These are phyloP conservation scores for Takakia lepidozioides DNA, from an alignment of 225 moss, liverwort and hornwort species.

Conservation along the genomic window DNA sequence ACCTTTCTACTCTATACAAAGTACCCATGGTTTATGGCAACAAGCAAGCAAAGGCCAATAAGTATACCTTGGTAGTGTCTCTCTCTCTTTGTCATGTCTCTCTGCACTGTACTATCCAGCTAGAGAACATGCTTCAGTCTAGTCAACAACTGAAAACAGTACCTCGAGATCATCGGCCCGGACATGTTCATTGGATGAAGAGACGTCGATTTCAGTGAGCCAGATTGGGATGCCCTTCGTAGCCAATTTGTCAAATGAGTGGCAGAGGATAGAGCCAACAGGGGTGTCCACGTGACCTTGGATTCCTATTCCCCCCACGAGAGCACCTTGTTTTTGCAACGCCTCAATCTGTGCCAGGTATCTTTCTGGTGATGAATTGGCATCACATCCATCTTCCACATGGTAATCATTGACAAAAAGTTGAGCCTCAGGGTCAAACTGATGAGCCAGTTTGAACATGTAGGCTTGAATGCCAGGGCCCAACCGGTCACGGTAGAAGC, in stretches of 20 bases:
- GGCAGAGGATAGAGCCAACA: constrained; percentile 53
- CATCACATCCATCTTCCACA: constrained; percentile 71
- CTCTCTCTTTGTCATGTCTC: no score
- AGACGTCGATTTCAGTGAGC: constrained; percentile 88
- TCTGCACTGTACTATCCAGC: no score
- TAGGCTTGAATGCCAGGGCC: constrained; percentile 44
- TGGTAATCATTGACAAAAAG: constrained; percentile 91
- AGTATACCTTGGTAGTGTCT: no score
- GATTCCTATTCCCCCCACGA: constrained; percentile 75
- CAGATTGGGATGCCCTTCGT: constrained; percentile 56
- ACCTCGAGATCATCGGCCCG: constrained; percentile 92
- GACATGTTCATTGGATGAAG: constrained; percentile 52
- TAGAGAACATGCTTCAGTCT: no score
- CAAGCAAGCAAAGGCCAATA: no score
- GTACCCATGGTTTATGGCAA: no score
- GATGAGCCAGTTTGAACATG: constrained; percentile 57
- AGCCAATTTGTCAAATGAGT: constrained; percentile 53
- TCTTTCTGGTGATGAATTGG: constrained; percentile 55
- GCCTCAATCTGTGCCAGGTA: constrained; percentile 47
- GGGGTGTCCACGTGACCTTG: constrained; percentile 79
- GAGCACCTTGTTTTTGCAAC: constrained; percentile 56
- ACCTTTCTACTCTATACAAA: no score
- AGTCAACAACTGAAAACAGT: no score
- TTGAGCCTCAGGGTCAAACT: constrained; percentile 47
- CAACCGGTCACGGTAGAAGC: constrained; percentile 57